Evolutionary conservation across 2,329 filamentous ascomycete genomes (phyloP).

Genomic region (Ceratocystis colombiana): DNA sequence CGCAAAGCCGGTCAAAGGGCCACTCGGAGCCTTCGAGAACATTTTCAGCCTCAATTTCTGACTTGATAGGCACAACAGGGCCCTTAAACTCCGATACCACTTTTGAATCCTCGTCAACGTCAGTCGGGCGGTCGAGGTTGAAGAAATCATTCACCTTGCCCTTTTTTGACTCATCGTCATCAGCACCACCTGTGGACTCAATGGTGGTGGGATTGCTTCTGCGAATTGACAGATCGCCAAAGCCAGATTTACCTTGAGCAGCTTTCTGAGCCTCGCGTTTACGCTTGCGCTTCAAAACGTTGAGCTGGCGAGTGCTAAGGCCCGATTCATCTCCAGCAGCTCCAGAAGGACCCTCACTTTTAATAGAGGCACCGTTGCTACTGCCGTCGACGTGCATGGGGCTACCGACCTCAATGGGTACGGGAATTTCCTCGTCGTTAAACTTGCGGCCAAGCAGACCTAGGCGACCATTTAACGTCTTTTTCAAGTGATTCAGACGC

Average conservation of each 20-base stretch:
- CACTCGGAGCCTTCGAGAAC: slow-evolving; percentile 72
- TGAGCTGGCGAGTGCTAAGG: slow-evolving; percentile 85
- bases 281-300: slow-evolving; percentile 85
- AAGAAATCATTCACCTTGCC: slow-evolving; percentile 74
- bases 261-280: slow-evolving; percentile 84
- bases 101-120: slow-evolving; percentile 80
- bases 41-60: slow-evolving; percentile 68
- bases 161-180: slow-evolving; percentile 43
- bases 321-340: slow-evolving; percentile 52
- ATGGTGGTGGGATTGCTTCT: slow-evolving; percentile 49
- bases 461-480: slow-evolving; percentile 69
- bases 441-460: slow-evolving; percentile 76
- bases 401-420: slow-evolving; percentile 36
- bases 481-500: slow-evolving; percentile 78
- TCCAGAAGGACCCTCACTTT: slow-evolving; percentile 33
- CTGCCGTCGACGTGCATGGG: slow-evolving; percentile 36
- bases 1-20: slow-evolving; percentile 89
- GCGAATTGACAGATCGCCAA: slow-evolving; percentile 73
- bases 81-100: slow-evolving; percentile 95
- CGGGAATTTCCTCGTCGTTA: slow-evolving; percentile 66
- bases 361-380: slow-evolving; percentile 30
- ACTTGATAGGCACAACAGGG: slow-evolving; percentile 66
- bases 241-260: slow-evolving; percentile 71
- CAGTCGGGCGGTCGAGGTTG: slow-evolving; percentile 66
- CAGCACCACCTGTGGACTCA: slow-evolving; percentile 53